Percentiles rank a stretch among this genome's conserved stretches.
Conservation (phyloP, 2,329 filamentous ascomycete genomes). For the Massarina eburnea region DNA sequence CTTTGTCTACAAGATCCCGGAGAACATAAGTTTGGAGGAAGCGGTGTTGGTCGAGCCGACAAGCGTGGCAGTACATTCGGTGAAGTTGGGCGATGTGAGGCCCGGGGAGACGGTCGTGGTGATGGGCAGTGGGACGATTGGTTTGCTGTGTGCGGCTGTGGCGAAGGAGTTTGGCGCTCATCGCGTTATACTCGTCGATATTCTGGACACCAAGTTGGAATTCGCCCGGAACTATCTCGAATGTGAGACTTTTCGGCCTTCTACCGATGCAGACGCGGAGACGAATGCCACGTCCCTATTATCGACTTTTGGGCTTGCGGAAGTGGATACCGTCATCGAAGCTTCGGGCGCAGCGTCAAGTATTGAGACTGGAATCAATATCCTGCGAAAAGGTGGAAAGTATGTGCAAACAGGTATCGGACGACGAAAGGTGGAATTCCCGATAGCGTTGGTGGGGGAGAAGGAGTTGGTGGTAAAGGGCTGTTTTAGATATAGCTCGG, state of each 20-base stretch:
- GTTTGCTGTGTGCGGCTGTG: slow-evolving; percentile 78
- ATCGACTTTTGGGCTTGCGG: slow-evolving; percentile 67
- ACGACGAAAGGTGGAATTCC: slow-evolving; percentile 87
- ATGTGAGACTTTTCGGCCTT: slow-evolving; percentile 74
- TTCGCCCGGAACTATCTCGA: slow-evolving; percentile 79
- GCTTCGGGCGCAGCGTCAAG: slow-evolving; percentile 91
- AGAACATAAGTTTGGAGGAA: slow-evolving; percentile 79
- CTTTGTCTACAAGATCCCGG: slow-evolving; percentile 91
- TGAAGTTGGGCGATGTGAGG: slow-evolving; percentile 75
- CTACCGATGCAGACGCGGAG: slow-evolving; percentile 60
- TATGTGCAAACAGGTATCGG: slow-evolving; percentile 95
- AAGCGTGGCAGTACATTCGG: slow-evolving; percentile 80
- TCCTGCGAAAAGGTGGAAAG: slow-evolving; percentile 87
- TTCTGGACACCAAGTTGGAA: slow-evolving; percentile 76
- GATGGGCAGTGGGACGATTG: slow-evolving; percentile 90
- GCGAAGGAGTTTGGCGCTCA: slow-evolving; percentile 68
- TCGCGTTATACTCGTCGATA: slow-evolving; percentile 87
- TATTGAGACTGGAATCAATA: slow-evolving; percentile 81
- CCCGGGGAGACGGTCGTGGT: slow-evolving; percentile 85
- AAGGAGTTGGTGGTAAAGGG: slow-evolving; percentile 65
- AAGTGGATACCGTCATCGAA: slow-evolving; percentile 80
- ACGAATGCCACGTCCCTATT: slow-evolving; percentile 59
- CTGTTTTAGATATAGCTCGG: slow-evolving; percentile 34
- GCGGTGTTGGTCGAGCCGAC: slow-evolving; percentile 87
- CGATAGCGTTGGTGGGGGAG: slow-evolving; percentile 88